Evolutionary conservation across 2,329 filamentous ascomycete species (phyloP).

Genomic region (Venturia pyrina): DNA sequence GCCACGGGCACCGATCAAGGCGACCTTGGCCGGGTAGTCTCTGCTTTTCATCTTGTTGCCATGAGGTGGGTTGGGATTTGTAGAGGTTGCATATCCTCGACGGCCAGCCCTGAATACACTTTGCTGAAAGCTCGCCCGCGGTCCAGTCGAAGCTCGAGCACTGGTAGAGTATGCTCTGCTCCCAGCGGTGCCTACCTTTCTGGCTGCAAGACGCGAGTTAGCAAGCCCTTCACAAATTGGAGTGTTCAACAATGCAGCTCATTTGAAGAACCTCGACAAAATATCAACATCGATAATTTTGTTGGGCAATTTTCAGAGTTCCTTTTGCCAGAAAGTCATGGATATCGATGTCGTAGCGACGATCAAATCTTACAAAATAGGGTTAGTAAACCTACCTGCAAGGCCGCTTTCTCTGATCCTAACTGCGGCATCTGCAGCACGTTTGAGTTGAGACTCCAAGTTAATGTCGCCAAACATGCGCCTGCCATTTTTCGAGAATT

Average conservation of each 20-base stretch:
- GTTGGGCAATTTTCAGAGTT: not conserved
- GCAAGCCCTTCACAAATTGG: not conserved
- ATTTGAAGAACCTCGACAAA: not conserved
- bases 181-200: constrained; percentile 38
- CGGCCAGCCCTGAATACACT: constrained; percentile 19
- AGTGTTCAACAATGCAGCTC: not conserved
- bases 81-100: constrained; percentile 51
- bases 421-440: constrained; percentile 62
- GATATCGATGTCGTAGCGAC: constrained; percentile 33
- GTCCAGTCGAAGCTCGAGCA: not conserved
- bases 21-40: constrained; percentile 66
- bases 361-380: constrained; percentile 34
- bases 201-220: not conserved
- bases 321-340: constrained; percentile 23
- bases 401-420: constrained; percentile 39
- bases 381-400: not conserved
- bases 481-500: constrained; percentile 73
- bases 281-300: not conserved
- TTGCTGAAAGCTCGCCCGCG: not conserved
- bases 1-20: constrained; percentile 81
- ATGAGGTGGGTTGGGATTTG: constrained; percentile 83
- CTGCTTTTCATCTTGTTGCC: constrained; percentile 84
- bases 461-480: constrained; percentile 86
- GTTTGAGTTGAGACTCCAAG: constrained; percentile 73
- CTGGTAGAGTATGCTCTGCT: constrained; percentile 37